Evolutionary conservation across 2,329 filamentous ascomycete genomes (phyloP).

Genomic region (Talaromyces pinophilus): DNA sequence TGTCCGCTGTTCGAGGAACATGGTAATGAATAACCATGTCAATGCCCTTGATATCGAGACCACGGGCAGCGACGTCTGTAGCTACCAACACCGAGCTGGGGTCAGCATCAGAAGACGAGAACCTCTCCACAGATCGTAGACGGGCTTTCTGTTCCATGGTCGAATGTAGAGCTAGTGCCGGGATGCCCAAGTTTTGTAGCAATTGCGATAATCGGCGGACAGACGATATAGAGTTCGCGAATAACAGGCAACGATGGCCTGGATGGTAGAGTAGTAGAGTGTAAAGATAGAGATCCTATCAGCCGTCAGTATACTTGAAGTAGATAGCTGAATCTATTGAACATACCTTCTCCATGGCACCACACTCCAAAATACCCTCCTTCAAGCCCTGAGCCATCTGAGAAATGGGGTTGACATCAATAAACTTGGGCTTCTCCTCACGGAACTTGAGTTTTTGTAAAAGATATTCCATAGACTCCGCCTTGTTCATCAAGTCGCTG

Average conservation of each 20-base stretch:
- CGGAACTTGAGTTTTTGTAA: conserved; percentile 86
- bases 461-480: conserved; percentile 88
- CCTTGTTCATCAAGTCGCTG: conserved; percentile 66
- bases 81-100: conserved; percentile 74
- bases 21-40: conserved; percentile 95
- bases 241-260: conserved; percentile 78
- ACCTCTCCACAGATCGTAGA: conserved; percentile 86
- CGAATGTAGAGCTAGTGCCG: conserved; percentile 78
- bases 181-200: conserved; percentile 77
- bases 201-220: conserved; percentile 84
- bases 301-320: neutral
- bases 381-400: conserved; percentile 86
- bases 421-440: conserved; percentile 79
- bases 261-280: conserved; percentile 80
- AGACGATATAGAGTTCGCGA: conserved; percentile 93
- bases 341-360: conserved; percentile 81
- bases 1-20: conserved; percentile 84
- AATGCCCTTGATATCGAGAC: conserved; percentile 88
- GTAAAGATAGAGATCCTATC: conserved; percentile 86
- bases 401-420: conserved; percentile 84
- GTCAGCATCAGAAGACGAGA: conserved; percentile 62
- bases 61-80: conserved; percentile 89
- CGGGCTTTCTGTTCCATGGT: conserved; percentile 96
- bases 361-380: conserved; percentile 90
- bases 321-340: too few species aligned